A percentile compares a stretch with the other conserved stretches of the same genome.
phyloP scores from a whole-genome alignment of 225 moss, liverwort and hornwort genomes.

The Polytrichum commune region DNA sequence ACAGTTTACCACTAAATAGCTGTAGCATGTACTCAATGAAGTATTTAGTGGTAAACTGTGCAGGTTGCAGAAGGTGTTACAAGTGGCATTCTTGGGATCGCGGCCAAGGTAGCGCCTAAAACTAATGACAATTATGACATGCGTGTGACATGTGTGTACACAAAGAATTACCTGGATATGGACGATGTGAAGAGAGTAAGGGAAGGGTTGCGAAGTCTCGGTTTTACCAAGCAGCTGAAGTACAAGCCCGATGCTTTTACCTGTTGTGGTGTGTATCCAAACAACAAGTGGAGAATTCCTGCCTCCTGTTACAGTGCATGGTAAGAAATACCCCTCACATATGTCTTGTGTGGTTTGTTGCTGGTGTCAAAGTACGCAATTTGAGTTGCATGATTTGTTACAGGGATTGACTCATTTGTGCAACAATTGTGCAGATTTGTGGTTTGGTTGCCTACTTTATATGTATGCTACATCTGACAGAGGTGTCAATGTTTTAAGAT shows the following conservation, averaged over 20 bases:
- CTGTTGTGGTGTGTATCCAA: slow-evolving; percentile 24
- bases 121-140: slow-evolving; percentile 1
- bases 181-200: slow-evolving; percentile 34
- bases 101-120: slow-evolving; percentile 15
- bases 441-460: no score
- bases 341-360: no score
- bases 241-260: slow-evolving; percentile 28
- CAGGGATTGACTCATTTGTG: no score
- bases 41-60: neutral
- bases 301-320: slow-evolving; percentile 19
- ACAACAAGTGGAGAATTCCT: slow-evolving; percentile 20
- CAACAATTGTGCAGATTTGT: no score
- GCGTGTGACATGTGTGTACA: slow-evolving; percentile 31
- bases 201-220: slow-evolving; percentile 14
- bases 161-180: slow-evolving; percentile 25
- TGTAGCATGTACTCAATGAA: no score
- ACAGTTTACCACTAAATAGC: no score
- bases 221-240: slow-evolving; percentile 15
- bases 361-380: no score
- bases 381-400: no score
- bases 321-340: neutral
- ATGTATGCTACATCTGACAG: no score
- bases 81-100: slow-evolving; percentile 14
- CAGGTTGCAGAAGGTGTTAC: slow-evolving; percentile 26
- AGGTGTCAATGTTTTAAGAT: no score